phyloP scores from a whole-genome alignment of 2,329 filamentous ascomycete genomes.

The Paracorniculantispora psalliotae region DNA sequence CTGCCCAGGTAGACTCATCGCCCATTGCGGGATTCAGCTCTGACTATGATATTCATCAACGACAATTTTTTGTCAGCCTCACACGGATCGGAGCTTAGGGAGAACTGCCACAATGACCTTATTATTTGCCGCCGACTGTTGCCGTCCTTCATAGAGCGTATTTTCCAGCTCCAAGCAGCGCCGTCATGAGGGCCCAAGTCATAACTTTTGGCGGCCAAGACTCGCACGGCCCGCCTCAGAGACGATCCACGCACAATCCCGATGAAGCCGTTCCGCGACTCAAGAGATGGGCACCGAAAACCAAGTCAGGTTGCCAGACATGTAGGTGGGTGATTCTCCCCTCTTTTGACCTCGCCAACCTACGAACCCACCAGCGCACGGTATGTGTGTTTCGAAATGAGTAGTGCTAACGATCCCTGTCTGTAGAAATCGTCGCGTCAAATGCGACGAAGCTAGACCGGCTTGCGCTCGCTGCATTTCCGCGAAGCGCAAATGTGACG shows the following conservation, averaged over 20 bases:
- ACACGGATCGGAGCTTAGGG: not conserved
- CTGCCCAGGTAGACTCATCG: not conserved
- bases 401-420: not conserved
- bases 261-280: slow-evolving; percentile 3
- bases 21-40: not conserved
- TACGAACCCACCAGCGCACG: not conserved
- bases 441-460: slow-evolving; percentile 11
- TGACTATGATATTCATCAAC: not conserved
- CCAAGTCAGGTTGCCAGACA: slow-evolving; percentile 5
- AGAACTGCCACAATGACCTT: not conserved
- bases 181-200: not conserved
- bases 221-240: slow-evolving; percentile 7
- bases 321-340: not conserved
- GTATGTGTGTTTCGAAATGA: not conserved
- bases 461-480: slow-evolving; percentile 1
- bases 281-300: slow-evolving; percentile 11
- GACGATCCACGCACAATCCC: slow-evolving; percentile 3
- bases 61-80: not conserved
- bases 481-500: slow-evolving; percentile 2
- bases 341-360: not conserved
- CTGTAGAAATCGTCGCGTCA: not conserved
- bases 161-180: not conserved
- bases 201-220: not conserved
- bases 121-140: not conserved
- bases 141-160: not conserved